Conservation (phyloP, 768 basidiomycete species). For the Fistulinella prunicolor region DNA sequence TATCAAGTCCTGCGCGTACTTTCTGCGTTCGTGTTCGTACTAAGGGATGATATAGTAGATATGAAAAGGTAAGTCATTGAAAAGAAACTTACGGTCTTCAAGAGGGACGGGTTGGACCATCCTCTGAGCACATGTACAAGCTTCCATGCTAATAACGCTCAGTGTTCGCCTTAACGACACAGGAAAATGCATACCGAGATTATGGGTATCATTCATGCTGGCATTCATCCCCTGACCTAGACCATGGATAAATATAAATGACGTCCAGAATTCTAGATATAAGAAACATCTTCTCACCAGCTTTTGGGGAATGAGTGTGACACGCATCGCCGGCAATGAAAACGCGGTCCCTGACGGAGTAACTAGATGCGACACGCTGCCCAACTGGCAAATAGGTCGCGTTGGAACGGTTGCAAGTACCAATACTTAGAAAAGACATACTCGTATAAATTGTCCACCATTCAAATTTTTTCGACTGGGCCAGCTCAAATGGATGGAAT, state of each 20-base stretch:
- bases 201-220: slow-evolving; percentile 73
- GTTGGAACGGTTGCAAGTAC: background rate
- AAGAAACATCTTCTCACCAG: slow-evolving; percentile 36
- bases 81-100: slow-evolving; percentile 40
- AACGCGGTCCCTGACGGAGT: slow-evolving; percentile 57
- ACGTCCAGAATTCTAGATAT: background rate
- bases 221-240: slow-evolving; percentile 76
- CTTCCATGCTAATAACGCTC: slow-evolving; percentile 46
- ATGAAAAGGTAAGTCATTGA: background rate
- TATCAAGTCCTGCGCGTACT: slow-evolving; percentile 71
- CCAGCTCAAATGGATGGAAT: slow-evolving; percentile 53
- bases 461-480: slow-evolving; percentile 47
- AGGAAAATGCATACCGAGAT: slow-evolving; percentile 44
- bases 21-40: slow-evolving; percentile 69
- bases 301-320: slow-evolving; percentile 67
- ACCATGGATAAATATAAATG: background rate
- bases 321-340: slow-evolving; percentile 80
- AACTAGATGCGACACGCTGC: slow-evolving; percentile 68
- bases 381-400: slow-evolving; percentile 45
- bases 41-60: slow-evolving; percentile 21
- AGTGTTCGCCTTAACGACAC: slow-evolving; percentile 41
- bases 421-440: slow-evolving; percentile 29
- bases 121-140: slow-evolving; percentile 44
- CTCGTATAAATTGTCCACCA: slow-evolving; percentile 78
- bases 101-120: slow-evolving; percentile 35